These are phyloP conservation scores for Kwoniella botswanensis DNA, from an alignment of 768 basidiomycete species.

Conservation along the genomic window DNA sequence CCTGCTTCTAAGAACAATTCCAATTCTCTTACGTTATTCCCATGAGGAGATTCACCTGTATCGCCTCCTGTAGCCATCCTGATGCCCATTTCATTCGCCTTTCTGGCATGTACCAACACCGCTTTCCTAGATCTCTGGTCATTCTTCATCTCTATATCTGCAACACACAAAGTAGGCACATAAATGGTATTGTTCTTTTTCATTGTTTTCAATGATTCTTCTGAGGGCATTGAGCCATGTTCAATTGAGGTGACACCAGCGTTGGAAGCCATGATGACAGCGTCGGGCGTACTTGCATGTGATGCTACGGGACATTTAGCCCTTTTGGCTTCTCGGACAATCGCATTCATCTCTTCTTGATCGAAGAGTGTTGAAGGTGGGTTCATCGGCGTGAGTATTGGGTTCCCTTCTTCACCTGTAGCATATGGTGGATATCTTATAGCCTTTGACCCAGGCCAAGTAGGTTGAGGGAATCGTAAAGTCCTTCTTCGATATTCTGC, in stretches of 20 bases:
- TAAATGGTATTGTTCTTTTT: slow-evolving; percentile 29
- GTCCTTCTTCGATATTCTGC: slow-evolving; percentile 27
- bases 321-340: slow-evolving; percentile 23
- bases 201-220: slow-evolving; percentile 19
- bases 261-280: slow-evolving; percentile 1
- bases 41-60: slow-evolving; percentile 24
- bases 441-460: neutral
- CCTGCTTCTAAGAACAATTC: slow-evolving; percentile 28
- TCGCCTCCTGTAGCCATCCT: slow-evolving; percentile 29
- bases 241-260: neutral
- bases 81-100: slow-evolving; percentile 24
- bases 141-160: neutral
- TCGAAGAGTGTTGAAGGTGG: slow-evolving; percentile 13
- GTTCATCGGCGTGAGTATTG: neutral
- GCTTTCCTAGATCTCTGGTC: neutral
- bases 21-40: slow-evolving; percentile 25
- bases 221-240: neutral
- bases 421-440: neutral
- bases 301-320: slow-evolving; percentile 28
- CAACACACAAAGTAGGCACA: slow-evolving; percentile 27
- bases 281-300: slow-evolving; percentile 22
- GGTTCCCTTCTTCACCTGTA: neutral
- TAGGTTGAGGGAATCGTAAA: slow-evolving; percentile 19
- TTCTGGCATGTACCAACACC: neutral
- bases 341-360: slow-evolving; percentile 34